phyloP scores from a whole-genome alignment of 176 grass and related monocot genomes.

The Oryza glaberrima region DNA sequence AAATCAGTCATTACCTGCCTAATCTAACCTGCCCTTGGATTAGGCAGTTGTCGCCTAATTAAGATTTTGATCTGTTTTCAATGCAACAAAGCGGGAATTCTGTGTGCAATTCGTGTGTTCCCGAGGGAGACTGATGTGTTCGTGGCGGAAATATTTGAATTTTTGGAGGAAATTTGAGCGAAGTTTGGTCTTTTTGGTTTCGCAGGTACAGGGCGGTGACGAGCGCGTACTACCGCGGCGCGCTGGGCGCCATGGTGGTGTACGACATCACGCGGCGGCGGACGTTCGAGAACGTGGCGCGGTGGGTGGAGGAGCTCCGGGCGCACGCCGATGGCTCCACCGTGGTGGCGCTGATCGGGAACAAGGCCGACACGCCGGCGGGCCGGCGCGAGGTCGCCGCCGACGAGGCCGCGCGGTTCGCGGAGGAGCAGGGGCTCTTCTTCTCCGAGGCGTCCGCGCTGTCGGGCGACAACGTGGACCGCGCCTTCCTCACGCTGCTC shows the following conservation, averaged over 20 bases:
- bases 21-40: neutral
- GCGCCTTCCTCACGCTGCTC: conserved; percentile 66
- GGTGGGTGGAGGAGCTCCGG: conserved; percentile 79
- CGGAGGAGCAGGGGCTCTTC: conserved; percentile 72
- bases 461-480: conserved; percentile 65
- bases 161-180: neutral
- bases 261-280: conserved; percentile 69
- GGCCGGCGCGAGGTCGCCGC: conserved; percentile 48
- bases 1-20: neutral
- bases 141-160: neutral
- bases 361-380: conserved; percentile 66
- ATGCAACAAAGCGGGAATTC: neutral
- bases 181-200: neutral
- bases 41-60: neutral
- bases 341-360: conserved; percentile 68
- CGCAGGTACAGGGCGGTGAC: conserved; percentile 72
- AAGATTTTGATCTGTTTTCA: neutral
- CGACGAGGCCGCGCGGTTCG: conserved; percentile 62
- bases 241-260: conserved; percentile 76
- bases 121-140: neutral
- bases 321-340: conserved; percentile 68
- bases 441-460: conserved; percentile 79
- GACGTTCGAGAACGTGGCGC: conserved; percentile 69
- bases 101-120: neutral
- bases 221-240: conserved; percentile 81